phyloP scores from a whole-genome alignment of 306 rosid genomes.

The Pyrus communis region DNA sequence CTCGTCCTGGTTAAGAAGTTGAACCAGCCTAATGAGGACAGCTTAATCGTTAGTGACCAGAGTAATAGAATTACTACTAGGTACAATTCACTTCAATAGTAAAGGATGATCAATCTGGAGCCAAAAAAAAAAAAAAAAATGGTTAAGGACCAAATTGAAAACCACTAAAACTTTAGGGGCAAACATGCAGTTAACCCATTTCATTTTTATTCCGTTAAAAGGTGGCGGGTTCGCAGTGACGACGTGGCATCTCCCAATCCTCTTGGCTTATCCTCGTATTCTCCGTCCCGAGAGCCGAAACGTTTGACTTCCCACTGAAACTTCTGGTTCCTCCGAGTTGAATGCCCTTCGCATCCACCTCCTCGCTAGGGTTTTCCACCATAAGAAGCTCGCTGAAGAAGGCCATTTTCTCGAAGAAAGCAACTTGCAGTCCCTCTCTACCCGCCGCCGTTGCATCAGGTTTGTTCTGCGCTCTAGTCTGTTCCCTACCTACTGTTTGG shows the following conservation, averaged over 20 bases:
- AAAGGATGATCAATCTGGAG: too few species aligned
- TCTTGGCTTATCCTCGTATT: background rate
- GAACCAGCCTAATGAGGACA: too few species aligned
- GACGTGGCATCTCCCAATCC: background rate
- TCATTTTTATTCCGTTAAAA: background rate
- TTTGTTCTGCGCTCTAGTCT: background rate
- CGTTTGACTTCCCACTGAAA: background rate
- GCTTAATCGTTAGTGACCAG: too few species aligned
- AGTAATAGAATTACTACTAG: too few species aligned
- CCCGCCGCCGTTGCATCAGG: background rate
- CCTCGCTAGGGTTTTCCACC: background rate
- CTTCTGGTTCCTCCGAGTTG: background rate
- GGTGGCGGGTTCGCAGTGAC: background rate
- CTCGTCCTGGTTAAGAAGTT: too few species aligned
- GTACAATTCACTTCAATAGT: too few species aligned
- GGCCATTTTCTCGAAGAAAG: background rate
- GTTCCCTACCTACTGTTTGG: background rate
- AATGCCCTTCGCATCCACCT: background rate
- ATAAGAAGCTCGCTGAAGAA: background rate
- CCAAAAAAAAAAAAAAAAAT: too few species aligned
- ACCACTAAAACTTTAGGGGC: background rate
- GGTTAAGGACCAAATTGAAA: background rate
- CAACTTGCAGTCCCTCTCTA: slow-evolving; percentile 7
- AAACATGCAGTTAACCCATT: background rate
- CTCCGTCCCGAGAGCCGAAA: background rate